Evolutionary conservation across 1,284 basidiomycete genomes (phyloP), one percentile per base, ranked within the genome.

Genomic region (Cutaneotrichosporon sp.): DNA sequence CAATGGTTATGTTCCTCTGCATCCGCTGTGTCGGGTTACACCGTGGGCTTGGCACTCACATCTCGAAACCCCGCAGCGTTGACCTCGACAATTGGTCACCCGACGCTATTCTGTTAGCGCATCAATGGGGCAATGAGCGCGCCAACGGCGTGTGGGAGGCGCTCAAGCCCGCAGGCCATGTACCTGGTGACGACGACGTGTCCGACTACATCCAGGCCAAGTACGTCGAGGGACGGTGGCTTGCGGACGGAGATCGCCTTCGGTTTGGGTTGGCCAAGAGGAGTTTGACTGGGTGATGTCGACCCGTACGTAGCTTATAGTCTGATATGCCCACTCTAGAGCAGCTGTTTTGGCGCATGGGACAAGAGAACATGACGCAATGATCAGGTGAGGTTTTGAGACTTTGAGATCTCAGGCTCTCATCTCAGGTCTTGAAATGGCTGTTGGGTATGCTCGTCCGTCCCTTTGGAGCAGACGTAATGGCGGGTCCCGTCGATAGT

Each of bases 1-100:
- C 84, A 2, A 80, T 84, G 63, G 81, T 82, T 46, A 76, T 84
- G 64, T 84, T 84, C 64, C 71, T 84, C 55, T 85, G 84, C 71
- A 84, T 84, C 51, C 73, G 81, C 16, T 85, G 84, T 67, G 80
- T 78, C 30, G 84, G 84, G 0, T 63, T 83, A 1, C 84, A 85
- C 68, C 79, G 84, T 6, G 74, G 78, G 6, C 73, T 85, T 9
- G 84, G 84, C 9, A 83, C 83, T 31, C 83, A 84, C 68, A 79
- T 84, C 40, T 82, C 81, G 42, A 83, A 83, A 66, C 82, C 84
- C 31, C 76, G 83, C 38, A 80, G 77, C 5, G 77, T 83, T n/a
- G 83, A 84, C 69, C 73, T 84, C 40, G 83, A 84, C 67, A 81
- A 80, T 62, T 83, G 82, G 82, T 75, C 68, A 5, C 76, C 77